Evolutionary conservation across 768 basidiomycete genomes (phyloP).

Genomic region (Russula ochroleuca): DNA sequence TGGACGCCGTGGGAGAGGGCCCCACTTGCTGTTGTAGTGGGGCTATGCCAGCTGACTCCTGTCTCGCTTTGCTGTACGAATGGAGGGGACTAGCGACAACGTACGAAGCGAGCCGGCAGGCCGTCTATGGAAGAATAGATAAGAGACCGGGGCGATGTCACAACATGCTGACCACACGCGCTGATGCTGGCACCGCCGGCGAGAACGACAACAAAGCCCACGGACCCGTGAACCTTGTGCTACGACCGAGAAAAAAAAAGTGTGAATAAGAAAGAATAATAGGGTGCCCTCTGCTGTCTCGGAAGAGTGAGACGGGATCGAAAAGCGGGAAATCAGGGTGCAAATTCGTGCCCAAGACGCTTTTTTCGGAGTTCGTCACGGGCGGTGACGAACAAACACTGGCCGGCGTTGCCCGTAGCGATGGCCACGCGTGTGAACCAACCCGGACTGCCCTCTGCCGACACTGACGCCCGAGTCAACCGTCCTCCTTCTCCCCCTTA

Average conservation of each 20-base stretch:
- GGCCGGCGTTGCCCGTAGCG: slow-evolving; percentile 36
- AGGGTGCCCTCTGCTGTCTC: slow-evolving; percentile 11
- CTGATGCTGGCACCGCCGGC: slow-evolving; percentile 26
- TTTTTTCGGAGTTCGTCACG: slow-evolving; percentile 37
- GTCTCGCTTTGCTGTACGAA: background rate
- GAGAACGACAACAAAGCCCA: slow-evolving; percentile 28
- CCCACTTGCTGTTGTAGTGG: slow-evolving; percentile 15
- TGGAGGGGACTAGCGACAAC: slow-evolving; percentile 12
- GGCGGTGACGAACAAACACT: slow-evolving; percentile 36
- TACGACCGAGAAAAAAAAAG: slow-evolving; percentile 7
- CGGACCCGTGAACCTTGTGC: slow-evolving; percentile 25
- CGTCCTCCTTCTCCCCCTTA: slow-evolving; percentile 34
- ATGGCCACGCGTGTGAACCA: slow-evolving; percentile 39
- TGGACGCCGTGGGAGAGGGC: slow-evolving; percentile 16
- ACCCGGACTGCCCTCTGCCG: slow-evolving; percentile 36
- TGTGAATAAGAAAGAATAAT: background rate
- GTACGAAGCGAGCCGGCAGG: slow-evolving; percentile 10
- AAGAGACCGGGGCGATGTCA: slow-evolving; percentile 27
- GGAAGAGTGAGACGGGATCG: slow-evolving; percentile 17
- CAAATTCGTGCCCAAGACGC: slow-evolving; percentile 29
- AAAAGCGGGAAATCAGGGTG: slow-evolving; percentile 26
- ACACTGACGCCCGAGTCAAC: slow-evolving; percentile 38
- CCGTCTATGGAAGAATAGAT: slow-evolving; percentile 25
- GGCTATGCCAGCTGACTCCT: slow-evolving; percentile 15
- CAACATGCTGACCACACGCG: slow-evolving; percentile 27